Conservation (phyloP, 306 rosid species). For the Glycine latifolia region DNA sequence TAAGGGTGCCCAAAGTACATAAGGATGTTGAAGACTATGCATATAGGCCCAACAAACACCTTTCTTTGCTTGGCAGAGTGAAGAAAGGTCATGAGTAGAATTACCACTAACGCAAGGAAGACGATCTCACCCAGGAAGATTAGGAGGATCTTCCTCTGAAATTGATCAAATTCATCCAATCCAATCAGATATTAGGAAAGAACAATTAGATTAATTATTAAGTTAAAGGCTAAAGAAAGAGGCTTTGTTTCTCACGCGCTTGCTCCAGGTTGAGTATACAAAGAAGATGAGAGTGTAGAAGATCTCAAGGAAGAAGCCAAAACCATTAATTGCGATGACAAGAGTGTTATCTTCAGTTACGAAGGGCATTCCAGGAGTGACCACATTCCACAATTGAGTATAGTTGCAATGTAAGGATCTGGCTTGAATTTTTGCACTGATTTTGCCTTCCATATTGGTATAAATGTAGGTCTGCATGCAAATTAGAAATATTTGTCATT, state of each 20-base stretch:
- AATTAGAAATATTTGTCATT: not conserved
- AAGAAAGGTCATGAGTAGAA: slow-evolving; percentile 42
- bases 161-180: not conserved
- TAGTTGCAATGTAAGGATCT: slow-evolving; percentile 77
- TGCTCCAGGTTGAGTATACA: slow-evolving; percentile 51
- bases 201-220: too few species aligned
- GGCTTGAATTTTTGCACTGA: slow-evolving; percentile 77
- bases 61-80: slow-evolving; percentile 43
- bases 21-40: slow-evolving; percentile 66
- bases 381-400: slow-evolving; percentile 80
- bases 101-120: slow-evolving; percentile 44
- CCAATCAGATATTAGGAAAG: too few species aligned
- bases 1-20: slow-evolving; percentile 89
- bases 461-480: slow-evolving; percentile 77
- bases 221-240: too few species aligned
- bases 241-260: slow-evolving; percentile 52
- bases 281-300: slow-evolving; percentile 54
- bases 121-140: slow-evolving; percentile 50
- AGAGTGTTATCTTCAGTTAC: slow-evolving; percentile 65
- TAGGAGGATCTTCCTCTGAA: slow-evolving; percentile 63
- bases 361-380: slow-evolving; percentile 67
- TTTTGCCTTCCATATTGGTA: slow-evolving; percentile 58
- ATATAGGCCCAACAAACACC: slow-evolving; percentile 59
- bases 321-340: slow-evolving; percentile 69
- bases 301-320: slow-evolving; percentile 65